Base-by-base conservation (phyloP, 768 basidiomycete genomes). In the Podaxis pistillaris region DNA sequence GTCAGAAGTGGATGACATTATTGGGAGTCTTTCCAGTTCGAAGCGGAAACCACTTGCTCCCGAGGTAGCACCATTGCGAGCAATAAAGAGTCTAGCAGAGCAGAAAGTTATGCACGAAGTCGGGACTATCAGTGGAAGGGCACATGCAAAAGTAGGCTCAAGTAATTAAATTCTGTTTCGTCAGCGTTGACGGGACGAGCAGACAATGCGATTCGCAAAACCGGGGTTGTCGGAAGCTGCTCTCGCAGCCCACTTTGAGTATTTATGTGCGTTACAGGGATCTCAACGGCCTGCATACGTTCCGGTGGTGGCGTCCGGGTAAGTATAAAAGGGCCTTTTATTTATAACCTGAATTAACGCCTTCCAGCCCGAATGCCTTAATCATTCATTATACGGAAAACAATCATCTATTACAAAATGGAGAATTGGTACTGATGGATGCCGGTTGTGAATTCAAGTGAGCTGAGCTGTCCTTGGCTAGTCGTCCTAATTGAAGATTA, bases 271-370 rank as follows among this genome's bases (percentile, higher is more conserved):
- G 3, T 78, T 93, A 47, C 78, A 78, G 15, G 97, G 97, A 22
- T 83, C 93, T 12, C 89, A 94, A 69, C 83, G 96, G 44, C 85
- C 87, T 53, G 96, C 97, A n/a, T 99, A 99, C 71, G 96, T 99
- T 1, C 97, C 97, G 12, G 97, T 99, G 4, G 93, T 98, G 37
- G 96, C 94, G 4, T 95, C 94, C 1, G 97, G 97, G 91, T 92
- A 73, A 64, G 83, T 68, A 7, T 62, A 4, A 36, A 0, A 0
- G 50, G 19, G 19, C 15, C n/a, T 19, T 57, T n/a, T 28, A 47
- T 9, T 53, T 36, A 11, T 6, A 2, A 11, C 40, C 56, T 52
- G 4, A 30, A 19, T 15, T 47, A 19, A 24, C 19, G 4, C 26
- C 7, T 53, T 46, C 26, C 62, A 96, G 94, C 30, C 81, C 90